phyloP scores from a whole-genome alignment of 1,284 basidiomycete species.

The Sanghuangporus weigelae region DNA sequence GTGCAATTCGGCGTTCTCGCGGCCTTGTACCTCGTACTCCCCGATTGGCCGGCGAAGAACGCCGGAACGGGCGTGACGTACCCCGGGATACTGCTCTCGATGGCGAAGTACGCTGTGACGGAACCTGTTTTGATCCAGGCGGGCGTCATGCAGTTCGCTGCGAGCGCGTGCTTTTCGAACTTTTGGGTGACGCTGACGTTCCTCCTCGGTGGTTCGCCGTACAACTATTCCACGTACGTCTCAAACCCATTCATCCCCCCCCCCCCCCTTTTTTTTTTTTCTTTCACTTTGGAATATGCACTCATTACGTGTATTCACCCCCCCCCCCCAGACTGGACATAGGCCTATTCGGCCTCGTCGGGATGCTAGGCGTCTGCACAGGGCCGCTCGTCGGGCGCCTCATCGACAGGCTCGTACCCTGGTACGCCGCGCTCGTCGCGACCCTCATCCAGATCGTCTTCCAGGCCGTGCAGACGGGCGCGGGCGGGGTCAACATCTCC shows the following conservation, averaged over 20 bases:
- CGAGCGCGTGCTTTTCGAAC: conserved; percentile 51
- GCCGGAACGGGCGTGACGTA: conserved; percentile 45
- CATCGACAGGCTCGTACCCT: conserved; percentile 60
- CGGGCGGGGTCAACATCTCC: conserved; percentile 51
- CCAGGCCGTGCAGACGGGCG: conserved; percentile 50
- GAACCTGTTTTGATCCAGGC: conserved; percentile 67
- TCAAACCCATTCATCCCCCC: not conserved
- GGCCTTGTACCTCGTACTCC: conserved; percentile 52
- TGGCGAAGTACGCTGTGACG: conserved; percentile 62
- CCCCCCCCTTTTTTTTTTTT: not conserved
- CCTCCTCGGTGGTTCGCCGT: conserved; percentile 59
- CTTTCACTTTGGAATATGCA: not conserved
- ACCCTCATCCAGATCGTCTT: conserved; percentile 38
- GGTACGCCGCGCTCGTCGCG: conserved; percentile 55
- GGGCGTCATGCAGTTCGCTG: conserved; percentile 50
- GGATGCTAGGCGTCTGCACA: conserved; percentile 59
- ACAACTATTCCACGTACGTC: conserved; percentile 58
- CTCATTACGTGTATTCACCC: conserved; percentile 27
- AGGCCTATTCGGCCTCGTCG: conserved; percentile 67
- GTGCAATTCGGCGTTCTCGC: conserved; percentile 47
- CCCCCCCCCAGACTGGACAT: conserved; percentile 51
- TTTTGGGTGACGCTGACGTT: conserved; percentile 76
- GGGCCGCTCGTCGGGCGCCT: conserved; percentile 57
- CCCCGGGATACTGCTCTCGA: conserved; percentile 54
- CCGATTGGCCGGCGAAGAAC: conserved; percentile 69